A percentile compares a stretch with the other conserved stretches of the same genome.
phyloP scores from a whole-genome alignment of 495 filamentous ascomycete species.

The Hypomontagnella monticulosa region DNA sequence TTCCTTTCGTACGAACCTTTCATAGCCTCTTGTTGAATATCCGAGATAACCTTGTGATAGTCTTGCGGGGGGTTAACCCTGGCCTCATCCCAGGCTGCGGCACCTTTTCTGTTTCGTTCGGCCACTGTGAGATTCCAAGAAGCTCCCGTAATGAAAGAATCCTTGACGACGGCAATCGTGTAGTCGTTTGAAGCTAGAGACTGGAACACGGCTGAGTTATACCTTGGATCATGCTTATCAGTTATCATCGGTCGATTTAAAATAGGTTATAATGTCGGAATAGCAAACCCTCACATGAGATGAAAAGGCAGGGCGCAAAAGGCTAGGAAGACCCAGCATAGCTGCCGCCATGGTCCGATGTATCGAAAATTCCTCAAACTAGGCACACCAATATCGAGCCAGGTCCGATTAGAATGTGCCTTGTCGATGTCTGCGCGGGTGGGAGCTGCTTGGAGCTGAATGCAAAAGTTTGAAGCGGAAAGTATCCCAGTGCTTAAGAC shows the following conservation, averaged over 20 bases:
- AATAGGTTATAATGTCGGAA: constrained; percentile 1
- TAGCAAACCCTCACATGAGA: constrained; percentile 35
- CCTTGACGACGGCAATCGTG: constrained; percentile 45
- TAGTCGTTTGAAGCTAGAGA: constrained; percentile 52
- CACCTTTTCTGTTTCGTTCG: constrained; percentile 10
- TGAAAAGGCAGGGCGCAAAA: constrained; percentile 50
- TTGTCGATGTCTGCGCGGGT: constrained; percentile 51
- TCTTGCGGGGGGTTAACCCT: constrained; percentile 27
- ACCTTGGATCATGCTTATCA: constrained; percentile 31
- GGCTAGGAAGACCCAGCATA: constrained; percentile 45
- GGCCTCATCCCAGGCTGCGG: constrained; percentile 27
- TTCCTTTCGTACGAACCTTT: constrained; percentile 18
- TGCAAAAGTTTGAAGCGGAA: constrained; percentile 52
- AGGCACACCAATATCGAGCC: constrained; percentile 55
- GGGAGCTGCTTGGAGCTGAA: constrained; percentile 52
- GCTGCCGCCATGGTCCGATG: constrained; percentile 40
- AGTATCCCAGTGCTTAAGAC: constrained; percentile 47
- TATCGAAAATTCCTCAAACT: constrained; percentile 49
- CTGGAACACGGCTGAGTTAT: constrained; percentile 55
- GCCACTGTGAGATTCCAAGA: constrained; percentile 23
- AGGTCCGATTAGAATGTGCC: constrained; percentile 45
- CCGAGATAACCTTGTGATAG: constrained; percentile 29
- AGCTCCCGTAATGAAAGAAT: constrained; percentile 39
- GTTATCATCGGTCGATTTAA: neutral
- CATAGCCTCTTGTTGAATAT: constrained; percentile 35